Evolutionary conservation across 257 asterid species (phyloP).

Genomic region (Anisodus tanguticus): DNA sequence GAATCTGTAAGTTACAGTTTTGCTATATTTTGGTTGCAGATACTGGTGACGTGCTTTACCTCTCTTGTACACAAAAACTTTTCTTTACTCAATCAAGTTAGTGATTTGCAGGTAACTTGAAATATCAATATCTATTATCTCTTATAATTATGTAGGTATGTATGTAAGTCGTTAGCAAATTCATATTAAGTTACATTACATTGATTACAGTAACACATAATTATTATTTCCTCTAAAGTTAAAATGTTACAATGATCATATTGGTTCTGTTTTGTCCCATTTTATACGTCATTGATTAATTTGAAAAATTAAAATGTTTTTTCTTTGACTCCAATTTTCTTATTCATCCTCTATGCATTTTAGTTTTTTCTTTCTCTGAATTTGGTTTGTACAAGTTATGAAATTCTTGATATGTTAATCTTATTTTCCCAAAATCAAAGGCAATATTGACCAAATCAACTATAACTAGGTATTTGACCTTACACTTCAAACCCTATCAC

Average conservation of each 20-base stretch:
- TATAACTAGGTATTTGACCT: not conserved
- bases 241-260: not conserved
- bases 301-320: not conserved
- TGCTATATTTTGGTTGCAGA: slow-evolving; percentile 52
- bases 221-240: not conserved
- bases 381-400: not conserved
- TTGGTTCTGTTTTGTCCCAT: not conserved
- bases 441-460: not conserved
- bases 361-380: not conserved
- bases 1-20: not conserved
- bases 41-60: slow-evolving; percentile 50
- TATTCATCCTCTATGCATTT: not conserved
- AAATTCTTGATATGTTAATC: not conserved
- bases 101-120: slow-evolving; percentile 61
- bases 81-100: slow-evolving; percentile 53
- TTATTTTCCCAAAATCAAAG: not conserved
- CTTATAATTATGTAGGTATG: not conserved
- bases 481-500: not conserved
- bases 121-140: not conserved
- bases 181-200: not conserved
- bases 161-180: not conserved
- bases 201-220: not conserved
- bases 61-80: slow-evolving; percentile 59
- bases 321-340: not conserved
- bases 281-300: not conserved